phyloP scores from a whole-genome alignment of 352 stramenopile genomes.

The Phytophthora cryptogea region DNA sequence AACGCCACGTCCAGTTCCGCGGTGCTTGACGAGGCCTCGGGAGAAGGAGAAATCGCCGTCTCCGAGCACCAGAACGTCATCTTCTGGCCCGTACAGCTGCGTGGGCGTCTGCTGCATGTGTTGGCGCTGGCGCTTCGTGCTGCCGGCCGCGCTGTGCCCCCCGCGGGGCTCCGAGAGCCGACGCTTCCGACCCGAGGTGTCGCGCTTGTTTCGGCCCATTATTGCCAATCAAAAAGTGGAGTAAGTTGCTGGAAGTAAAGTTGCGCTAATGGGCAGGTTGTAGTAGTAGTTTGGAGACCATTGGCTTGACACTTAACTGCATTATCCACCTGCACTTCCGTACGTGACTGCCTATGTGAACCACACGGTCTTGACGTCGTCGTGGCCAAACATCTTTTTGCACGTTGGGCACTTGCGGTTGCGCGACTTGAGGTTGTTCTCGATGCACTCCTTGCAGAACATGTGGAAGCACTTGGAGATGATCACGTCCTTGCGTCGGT shows the following conservation, averaged over 20 bases:
- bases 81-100: slow-evolving; percentile 56
- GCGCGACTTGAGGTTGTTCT: slow-evolving; percentile 87
- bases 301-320: slow-evolving; percentile 19
- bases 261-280: slow-evolving; percentile 9
- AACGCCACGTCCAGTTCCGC: slow-evolving; percentile 54
- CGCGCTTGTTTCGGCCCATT: slow-evolving; percentile 46
- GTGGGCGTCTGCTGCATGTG: slow-evolving; percentile 1
- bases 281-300: not conserved
- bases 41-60: slow-evolving; percentile 90
- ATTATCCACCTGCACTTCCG: slow-evolving; percentile 3
- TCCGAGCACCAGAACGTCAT: slow-evolving; percentile 75
- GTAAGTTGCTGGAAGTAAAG: slow-evolving; percentile 10
- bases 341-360: slow-evolving; percentile 59
- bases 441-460: slow-evolving; percentile 89
- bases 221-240: slow-evolving; percentile 33
- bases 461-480: slow-evolving; percentile 90
- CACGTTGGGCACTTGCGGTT: slow-evolving; percentile 91
- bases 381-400: slow-evolving; percentile 92
- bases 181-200: slow-evolving; percentile 29
- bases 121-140: slow-evolving; percentile 36
- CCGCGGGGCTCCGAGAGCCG: slow-evolving; percentile 7
- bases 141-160: slow-evolving; percentile 6
- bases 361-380: slow-evolving; percentile 87
- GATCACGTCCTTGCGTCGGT: slow-evolving; percentile 86
- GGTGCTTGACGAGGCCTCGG: slow-evolving; percentile 65